Conservation (phyloP, 805 yeast species). For the Saccharomycopsis malanga region DNA sequence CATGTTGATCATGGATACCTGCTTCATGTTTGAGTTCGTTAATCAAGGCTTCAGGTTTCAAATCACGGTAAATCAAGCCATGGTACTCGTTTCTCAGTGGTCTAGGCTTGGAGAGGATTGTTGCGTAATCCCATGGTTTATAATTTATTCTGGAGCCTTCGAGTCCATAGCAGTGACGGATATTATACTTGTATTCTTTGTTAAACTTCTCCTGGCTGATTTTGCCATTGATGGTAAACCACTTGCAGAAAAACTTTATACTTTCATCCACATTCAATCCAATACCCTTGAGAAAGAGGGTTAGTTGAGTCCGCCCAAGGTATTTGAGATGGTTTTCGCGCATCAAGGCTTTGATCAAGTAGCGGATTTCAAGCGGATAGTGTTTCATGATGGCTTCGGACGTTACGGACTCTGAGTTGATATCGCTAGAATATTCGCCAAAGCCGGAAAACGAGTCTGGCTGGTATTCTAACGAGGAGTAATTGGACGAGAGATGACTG, state of each 20-base stretch:
- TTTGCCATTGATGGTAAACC: constrained; percentile 51
- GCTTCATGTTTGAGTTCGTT: constrained; percentile 48
- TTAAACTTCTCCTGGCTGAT: constrained; percentile 68
- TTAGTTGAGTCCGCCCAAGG: constrained; percentile 78
- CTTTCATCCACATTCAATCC: constrained; percentile 89
- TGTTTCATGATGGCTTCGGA: constrained; percentile 48
- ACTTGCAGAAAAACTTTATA: constrained; percentile 70
- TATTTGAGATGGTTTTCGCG: constrained; percentile 69
- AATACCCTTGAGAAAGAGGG: constrained; percentile 79
- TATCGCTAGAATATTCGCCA: constrained; percentile 35
- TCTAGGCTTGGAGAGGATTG: constrained; percentile 63
- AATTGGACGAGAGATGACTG: constrained; percentile 68
- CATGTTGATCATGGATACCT: constrained; percentile 43
- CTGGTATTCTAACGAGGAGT: constrained; percentile 46
- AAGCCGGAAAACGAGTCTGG: too few species aligned
- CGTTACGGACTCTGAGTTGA: constrained; percentile 57
- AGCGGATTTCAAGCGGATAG: constrained; percentile 77
- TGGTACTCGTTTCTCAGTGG: constrained; percentile 67
- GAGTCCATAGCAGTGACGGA: constrained; percentile 84
- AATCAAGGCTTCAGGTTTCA: constrained; percentile 56
- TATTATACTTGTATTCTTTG: constrained; percentile 82
- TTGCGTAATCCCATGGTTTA: constrained; percentile 78
- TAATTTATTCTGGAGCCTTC: constrained; percentile 87
- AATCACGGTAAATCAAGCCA: constrained; percentile 90
- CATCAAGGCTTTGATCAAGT: constrained; percentile 55